These are phyloP conservation scores for Acacia pycnantha DNA, from an alignment of 331 rosid genomes.

Conservation along the genomic window DNA sequence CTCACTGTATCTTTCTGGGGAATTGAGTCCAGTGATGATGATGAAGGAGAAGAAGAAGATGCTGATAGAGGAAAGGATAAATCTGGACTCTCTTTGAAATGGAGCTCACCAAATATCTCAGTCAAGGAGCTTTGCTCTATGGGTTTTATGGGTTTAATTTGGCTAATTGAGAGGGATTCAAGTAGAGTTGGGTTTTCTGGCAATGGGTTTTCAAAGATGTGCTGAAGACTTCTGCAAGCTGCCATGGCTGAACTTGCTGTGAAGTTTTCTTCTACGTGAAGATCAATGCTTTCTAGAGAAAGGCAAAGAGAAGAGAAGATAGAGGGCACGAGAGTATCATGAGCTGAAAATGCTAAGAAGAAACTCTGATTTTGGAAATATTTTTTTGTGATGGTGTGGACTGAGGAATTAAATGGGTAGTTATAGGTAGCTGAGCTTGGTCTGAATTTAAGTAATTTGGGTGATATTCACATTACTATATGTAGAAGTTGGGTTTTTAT, in stretches of 20 bases:
- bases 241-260: slow-evolving; percentile 43
- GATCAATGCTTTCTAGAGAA: background rate
- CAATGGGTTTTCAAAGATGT: slow-evolving; percentile 63
- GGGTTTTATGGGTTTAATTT: slow-evolving; percentile 41
- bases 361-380: slow-evolving; percentile 20
- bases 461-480: background rate
- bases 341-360: slow-evolving; percentile 34
- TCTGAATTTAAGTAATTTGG: background rate
- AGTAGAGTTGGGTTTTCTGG: slow-evolving; percentile 52
- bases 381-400: slow-evolving; percentile 6
- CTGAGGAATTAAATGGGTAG: slow-evolving; percentile 22
- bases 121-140: slow-evolving; percentile 42
- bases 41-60: background rate
- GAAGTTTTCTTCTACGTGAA: slow-evolving; percentile 6
- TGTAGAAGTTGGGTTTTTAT: background rate
- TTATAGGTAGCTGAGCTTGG: slow-evolving; percentile 36
- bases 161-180: slow-evolving; percentile 60
- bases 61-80: background rate
- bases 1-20: slow-evolving; percentile 11
- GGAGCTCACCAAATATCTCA: slow-evolving; percentile 73
- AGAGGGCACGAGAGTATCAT: slow-evolving; percentile 41
- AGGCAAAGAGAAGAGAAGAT: background rate
- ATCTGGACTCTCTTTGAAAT: slow-evolving; percentile 56
- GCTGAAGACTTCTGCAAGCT: slow-evolving; percentile 71
- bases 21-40: background rate